Base-by-base conservation (phyloP, 2,329 filamentous ascomycete species). In the Phyllosticta citribraziliensis region DNA sequence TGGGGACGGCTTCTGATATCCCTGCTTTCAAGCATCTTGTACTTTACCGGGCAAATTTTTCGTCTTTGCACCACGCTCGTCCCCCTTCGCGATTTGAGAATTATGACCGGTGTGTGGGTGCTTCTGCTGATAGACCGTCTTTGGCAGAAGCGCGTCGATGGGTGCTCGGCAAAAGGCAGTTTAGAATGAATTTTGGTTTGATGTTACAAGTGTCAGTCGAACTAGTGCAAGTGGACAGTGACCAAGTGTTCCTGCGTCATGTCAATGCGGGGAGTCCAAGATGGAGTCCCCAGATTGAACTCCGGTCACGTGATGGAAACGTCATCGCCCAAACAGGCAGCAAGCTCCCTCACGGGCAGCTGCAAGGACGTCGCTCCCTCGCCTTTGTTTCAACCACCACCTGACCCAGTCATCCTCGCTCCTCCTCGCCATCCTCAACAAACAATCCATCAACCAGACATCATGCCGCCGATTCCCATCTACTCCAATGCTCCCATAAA, bases 401-500 rank as follows among this genome's bases (percentile, higher is more conserved):
- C 25, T 3, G 33, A 52, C 40, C 24, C 54, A 24, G 24, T 19
- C 53, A 10, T 52, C 20, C 52, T 55, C 20, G 27, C 33, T 55
- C 14, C 20, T 20, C 24, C 30, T 24, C n/a, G 17, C 10, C 33
- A 27, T 40, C 24, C 11, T 52, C n/a, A n/a, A 60, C 53, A 47
- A 12, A 25, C 19, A 19, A 19, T 22, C 27, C 25, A 56, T 22
- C 20, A 50, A 47, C 35, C 35, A 60, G 52, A 57, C 62, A 74
- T 51, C 11, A 80, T 80, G 78, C 75, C 77, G 12, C 77, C 76
- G 12, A 74, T 80, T 53, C 75, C 71, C 52, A 72, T 79, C 60
- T 76, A 79, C 72, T 75, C 75, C 61, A 71, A 79, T 64, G 73
- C 73, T 24, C 78, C 78, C 58, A 79, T 80, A 64, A 70, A 70